phyloP scores from a whole-genome alignment of 768 basidiomycete species.

The Trametopsis cervina region DNA sequence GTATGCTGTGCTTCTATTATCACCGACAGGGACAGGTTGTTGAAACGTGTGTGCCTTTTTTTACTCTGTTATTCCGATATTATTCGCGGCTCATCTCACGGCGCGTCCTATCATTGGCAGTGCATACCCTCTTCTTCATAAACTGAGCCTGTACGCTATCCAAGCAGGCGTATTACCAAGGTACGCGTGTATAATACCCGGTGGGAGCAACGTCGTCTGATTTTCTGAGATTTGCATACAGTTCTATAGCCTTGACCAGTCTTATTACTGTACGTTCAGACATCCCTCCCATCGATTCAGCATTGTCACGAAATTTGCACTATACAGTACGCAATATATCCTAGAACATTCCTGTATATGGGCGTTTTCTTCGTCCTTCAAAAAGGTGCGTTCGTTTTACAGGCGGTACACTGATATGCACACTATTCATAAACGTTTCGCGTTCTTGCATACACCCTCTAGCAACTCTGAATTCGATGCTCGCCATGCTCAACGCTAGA shows the following conservation, averaged over 20 bases:
- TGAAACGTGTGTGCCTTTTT: not conserved
- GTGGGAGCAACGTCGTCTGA: too few relatives aligned
- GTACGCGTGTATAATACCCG: too few relatives aligned
- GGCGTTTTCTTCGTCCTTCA: slow-evolving; percentile 6
- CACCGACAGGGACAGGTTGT: not conserved
- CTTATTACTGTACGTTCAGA: not conserved
- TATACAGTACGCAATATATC: not conserved
- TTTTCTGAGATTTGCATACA: not conserved
- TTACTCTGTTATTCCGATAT: not conserved
- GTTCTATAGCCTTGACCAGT: not conserved
- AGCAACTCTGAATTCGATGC: slow-evolving; percentile 4
- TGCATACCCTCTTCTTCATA: slow-evolving; percentile 2
- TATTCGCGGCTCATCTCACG: not conserved
- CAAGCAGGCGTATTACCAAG: slow-evolving; percentile 3
- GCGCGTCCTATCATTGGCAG: not conserved
- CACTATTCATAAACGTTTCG: not conserved
- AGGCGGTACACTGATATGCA: not conserved
- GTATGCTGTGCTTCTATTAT: not conserved
- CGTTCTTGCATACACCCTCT: too few relatives aligned
- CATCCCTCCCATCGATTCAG: not conserved
- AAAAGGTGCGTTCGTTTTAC: slow-evolving; percentile 6
- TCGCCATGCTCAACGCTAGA: slow-evolving; percentile 5
- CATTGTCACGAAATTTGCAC: not conserved
- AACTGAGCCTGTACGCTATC: slow-evolving; percentile 3
- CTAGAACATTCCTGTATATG: slow-evolving; percentile 4